phyloP scores from a whole-genome alignment of 129 eudicot species.

The Flaveria robusta region DNA sequence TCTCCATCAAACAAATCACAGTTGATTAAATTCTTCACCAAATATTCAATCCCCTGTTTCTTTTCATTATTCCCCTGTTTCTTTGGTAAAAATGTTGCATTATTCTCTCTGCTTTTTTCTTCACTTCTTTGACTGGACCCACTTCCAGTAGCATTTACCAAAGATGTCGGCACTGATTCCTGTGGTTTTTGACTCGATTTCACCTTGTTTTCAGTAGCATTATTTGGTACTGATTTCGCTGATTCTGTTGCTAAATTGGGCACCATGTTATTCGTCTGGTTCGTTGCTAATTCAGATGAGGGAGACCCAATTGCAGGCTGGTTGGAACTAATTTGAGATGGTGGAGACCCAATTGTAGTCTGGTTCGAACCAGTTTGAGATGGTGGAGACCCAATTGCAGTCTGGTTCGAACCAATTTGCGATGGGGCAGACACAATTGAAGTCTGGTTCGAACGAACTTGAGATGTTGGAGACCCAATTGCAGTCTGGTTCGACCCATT shows the following conservation, averaged over 20 bases:
- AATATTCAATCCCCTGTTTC: conserved; percentile 46
- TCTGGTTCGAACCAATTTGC: conserved; percentile 35
- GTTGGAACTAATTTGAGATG: conserved; percentile 17
- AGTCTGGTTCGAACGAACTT: conserved; percentile 17
- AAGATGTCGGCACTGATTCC: conserved; percentile 27
- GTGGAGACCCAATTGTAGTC: conserved; percentile 17
- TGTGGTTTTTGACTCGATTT: conserved; percentile 6
- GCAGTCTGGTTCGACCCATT: conserved; percentile 31
- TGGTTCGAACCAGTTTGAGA: conserved; percentile 37
- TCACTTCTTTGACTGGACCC: conserved; percentile 19
- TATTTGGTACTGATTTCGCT: conserved; percentile 26
- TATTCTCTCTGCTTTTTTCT: conserved; percentile 13
- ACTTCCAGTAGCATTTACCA: conserved; percentile 31
- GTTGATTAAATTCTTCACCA: conserved; percentile 51
- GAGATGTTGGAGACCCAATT: conserved; percentile 19
- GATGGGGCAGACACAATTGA: conserved; percentile 18
- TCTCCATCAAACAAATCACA: conserved; percentile 78
- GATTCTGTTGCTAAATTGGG: conserved; percentile 24
- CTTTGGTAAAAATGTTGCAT: conserved; percentile 44
- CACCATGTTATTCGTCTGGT: not conserved
- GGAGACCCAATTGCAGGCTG: conserved; percentile 16
- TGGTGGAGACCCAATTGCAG: conserved; percentile 9
- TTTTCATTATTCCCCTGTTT: conserved; percentile 38
- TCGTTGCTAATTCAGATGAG: conserved; percentile 19
- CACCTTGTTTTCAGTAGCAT: conserved; percentile 25